Conservation (phyloP, 257 asterid species). For the Paraleonurus japonicus region DNA sequence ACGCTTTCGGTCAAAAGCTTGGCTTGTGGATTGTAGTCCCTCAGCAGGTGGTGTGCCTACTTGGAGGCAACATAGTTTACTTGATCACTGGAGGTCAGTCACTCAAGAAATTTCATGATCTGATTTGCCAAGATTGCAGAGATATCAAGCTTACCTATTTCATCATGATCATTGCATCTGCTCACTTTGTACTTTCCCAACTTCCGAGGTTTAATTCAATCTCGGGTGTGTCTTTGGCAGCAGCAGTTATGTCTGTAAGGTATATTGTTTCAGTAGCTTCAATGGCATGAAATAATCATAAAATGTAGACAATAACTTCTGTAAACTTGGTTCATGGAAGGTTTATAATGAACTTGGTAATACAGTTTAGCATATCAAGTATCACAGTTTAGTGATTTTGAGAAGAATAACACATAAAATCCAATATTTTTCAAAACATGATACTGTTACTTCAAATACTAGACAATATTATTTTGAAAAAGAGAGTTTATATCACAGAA, state of each 20-base stretch:
- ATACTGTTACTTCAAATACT: no score
- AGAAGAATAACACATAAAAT: no score
- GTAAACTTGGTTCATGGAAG: no score
- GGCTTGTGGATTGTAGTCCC: slow-evolving; percentile 58
- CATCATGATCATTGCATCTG: slow-evolving; percentile 14
- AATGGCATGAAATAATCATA: not conserved
- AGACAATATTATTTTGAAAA: no score
- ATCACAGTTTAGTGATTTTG: no score
- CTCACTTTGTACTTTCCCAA: slow-evolving; percentile 25
- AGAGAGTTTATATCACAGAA: no score
- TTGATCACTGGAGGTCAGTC: slow-evolving; percentile 21
- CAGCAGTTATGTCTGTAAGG: slow-evolving; percentile 26
- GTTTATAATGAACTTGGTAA: no score
- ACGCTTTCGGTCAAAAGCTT: slow-evolving; percentile 51
- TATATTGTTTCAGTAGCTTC: no score
- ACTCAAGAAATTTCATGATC: slow-evolving; percentile 12
- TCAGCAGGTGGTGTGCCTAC: slow-evolving; percentile 37
- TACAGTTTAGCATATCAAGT: no score
- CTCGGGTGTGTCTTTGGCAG: slow-evolving; percentile 18
- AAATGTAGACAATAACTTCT: no score
- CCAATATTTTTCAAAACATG: no score
- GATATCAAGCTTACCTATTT: slow-evolving; percentile 17
- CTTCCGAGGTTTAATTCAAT: slow-evolving; percentile 17
- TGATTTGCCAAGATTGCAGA: slow-evolving; percentile 14
- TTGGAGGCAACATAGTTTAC: slow-evolving; percentile 50